phyloP scores from a whole-genome alignment of 306 rosid genomes.

The Acacia confusa region DNA sequence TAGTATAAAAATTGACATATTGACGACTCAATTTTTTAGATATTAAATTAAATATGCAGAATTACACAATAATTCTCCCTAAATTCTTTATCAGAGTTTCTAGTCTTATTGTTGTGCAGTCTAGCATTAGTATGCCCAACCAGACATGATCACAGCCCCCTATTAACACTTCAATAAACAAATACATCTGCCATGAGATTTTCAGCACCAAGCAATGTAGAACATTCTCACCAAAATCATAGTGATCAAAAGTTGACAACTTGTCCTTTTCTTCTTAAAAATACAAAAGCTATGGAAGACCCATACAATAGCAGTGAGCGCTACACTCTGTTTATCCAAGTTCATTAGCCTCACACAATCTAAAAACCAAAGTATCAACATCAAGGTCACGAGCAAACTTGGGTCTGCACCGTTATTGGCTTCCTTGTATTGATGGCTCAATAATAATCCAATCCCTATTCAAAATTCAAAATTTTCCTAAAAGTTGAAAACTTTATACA shows the following conservation, averaged over 20 bases:
- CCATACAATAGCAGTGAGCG: too few relatives aligned
- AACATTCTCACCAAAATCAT: not conserved
- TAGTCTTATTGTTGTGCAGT: not conserved
- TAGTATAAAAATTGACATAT: too few relatives aligned
- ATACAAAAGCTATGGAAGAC: too few relatives aligned
- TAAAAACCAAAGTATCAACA: too few relatives aligned
- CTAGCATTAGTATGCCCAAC: not conserved
- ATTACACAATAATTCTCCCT: too few relatives aligned
- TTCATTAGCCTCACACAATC: not conserved
- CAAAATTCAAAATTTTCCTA: not conserved
- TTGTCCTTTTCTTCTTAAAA: too few relatives aligned
- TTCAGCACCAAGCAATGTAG: not conserved
- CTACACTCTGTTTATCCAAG: too few relatives aligned
- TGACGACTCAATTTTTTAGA: too few relatives aligned
- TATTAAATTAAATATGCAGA: too few relatives aligned
- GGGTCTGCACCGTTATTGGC: not conserved
- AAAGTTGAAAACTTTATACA: not conserved
- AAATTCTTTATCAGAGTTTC: not conserved
- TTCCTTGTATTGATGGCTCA: not conserved
- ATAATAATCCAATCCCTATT: not conserved
- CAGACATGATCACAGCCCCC: not conserved
- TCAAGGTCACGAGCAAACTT: not conserved
- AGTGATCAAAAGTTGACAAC: not conserved
- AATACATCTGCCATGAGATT: not conserved
- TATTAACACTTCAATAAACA: not conserved